phyloP scores from a whole-genome alignment of 208 protist species.

The Blastocrithidia nonstop region DNA sequence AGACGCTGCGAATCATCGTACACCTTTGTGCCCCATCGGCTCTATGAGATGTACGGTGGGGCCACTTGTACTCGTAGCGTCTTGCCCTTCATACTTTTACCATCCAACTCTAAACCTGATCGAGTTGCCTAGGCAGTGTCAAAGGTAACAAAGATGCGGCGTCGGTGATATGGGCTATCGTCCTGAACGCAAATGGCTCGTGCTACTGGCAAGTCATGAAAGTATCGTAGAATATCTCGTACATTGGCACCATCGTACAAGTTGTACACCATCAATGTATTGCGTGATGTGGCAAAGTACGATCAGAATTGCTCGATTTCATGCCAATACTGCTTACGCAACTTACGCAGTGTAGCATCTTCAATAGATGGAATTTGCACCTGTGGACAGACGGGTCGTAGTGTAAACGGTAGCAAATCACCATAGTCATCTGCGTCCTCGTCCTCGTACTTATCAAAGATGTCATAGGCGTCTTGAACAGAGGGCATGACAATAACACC shows the following conservation, averaged over 20 bases:
- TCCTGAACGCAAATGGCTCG: slow-evolving; percentile 39
- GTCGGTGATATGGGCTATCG: slow-evolving; percentile 31
- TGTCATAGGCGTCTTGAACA: slow-evolving; percentile 59
- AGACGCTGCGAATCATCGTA: neutral
- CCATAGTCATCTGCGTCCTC: slow-evolving; percentile 79
- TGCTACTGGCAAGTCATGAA: slow-evolving; percentile 17
- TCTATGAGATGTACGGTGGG: slow-evolving; percentile 47
- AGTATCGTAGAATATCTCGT: slow-evolving; percentile 34
- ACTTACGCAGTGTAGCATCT: slow-evolving; percentile 51
- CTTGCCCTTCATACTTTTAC: slow-evolving; percentile 63
- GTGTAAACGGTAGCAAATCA: slow-evolving; percentile 57
- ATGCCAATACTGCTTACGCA: slow-evolving; percentile 56
- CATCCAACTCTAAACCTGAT: slow-evolving; percentile 54
- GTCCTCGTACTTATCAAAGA: slow-evolving; percentile 80
- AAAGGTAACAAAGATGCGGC: slow-evolving; percentile 64
- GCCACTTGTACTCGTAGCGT: slow-evolving; percentile 71
- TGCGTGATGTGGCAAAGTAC: slow-evolving; percentile 32
- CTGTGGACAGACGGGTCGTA: slow-evolving; percentile 55
- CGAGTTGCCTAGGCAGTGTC: slow-evolving; percentile 18
- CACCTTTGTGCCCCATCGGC: slow-evolving; percentile 36
- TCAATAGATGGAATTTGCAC: slow-evolving; percentile 60
- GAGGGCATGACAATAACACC: slow-evolving; percentile 70
- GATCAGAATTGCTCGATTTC: slow-evolving; percentile 59
- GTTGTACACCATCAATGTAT: slow-evolving; percentile 70
- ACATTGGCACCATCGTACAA: slow-evolving; percentile 53